Percentiles rank a stretch among this genome's conserved stretches.
phyloP scores from a whole-genome alignment of 106 monocot species.

The Phalaenopsis equestris region DNA sequence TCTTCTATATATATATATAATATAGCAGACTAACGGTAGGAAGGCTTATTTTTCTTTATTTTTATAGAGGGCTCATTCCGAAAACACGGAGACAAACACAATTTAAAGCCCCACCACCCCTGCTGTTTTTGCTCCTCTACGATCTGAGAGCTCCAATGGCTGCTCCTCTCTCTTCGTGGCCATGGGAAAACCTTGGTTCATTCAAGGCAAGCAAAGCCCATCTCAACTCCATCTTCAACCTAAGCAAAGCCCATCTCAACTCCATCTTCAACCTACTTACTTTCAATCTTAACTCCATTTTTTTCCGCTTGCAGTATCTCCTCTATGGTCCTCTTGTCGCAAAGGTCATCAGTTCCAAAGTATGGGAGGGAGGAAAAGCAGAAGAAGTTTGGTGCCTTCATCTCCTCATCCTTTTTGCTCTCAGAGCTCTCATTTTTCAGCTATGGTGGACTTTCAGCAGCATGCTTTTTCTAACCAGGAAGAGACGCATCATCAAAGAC shows the following conservation, averaged over 20 bases:
- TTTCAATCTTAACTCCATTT: not conserved
- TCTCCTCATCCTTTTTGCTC: constrained; percentile 40
- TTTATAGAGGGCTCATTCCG: too few species aligned
- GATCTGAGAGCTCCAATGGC: constrained; percentile 1
- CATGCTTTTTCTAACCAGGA: constrained; percentile 70
- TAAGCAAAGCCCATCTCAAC: not conserved
- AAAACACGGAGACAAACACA: too few species aligned
- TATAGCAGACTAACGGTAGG: too few species aligned
- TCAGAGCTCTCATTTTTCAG: constrained; percentile 30
- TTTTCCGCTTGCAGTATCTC: constrained; percentile 49
- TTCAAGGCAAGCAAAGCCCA: constrained; percentile 33
- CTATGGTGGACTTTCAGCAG: constrained; percentile 38
- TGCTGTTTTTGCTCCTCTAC: not conserved
- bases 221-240: not conserved
- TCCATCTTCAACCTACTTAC: not conserved
- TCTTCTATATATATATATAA: too few species aligned
- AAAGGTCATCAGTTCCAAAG: constrained; percentile 33
- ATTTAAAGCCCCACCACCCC: too few species aligned
- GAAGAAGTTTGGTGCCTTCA: constrained; percentile 38
- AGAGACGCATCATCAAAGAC: constrained; percentile 35
- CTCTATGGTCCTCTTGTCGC: constrained; percentile 69
- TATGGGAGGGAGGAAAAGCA: constrained; percentile 26
- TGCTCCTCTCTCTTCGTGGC: constrained; percentile 36
- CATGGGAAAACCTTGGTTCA: constrained; percentile 36
- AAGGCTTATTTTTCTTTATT: too few species aligned